phyloP scores from a whole-genome alignment of 805 yeast genomes.

The Sugiyamaella smithiae region DNA sequence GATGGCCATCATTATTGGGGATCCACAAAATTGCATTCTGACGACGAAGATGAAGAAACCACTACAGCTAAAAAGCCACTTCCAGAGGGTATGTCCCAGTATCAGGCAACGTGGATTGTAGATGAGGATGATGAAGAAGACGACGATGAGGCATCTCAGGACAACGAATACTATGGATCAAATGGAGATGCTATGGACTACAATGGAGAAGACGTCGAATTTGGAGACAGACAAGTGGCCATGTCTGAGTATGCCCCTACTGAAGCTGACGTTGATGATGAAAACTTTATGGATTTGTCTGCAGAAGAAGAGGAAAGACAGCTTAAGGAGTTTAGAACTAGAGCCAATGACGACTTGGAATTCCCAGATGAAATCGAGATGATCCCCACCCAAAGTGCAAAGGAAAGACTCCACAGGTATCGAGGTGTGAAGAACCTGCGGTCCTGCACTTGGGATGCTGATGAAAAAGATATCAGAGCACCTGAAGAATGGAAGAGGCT shows the following conservation, averaged over 20 bases:
- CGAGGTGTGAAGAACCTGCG: slow-evolving; percentile 84
- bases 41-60: slow-evolving; percentile 30
- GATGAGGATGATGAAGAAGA: slow-evolving; percentile 45
- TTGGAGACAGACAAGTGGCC: slow-evolving; percentile 17
- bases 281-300: slow-evolving; percentile 66
- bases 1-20: slow-evolving; percentile 54
- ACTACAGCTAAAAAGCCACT: slow-evolving; percentile 37
- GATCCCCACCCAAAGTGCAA: slow-evolving; percentile 69
- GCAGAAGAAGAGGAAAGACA: slow-evolving; percentile 85
- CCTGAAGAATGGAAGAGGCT: slow-evolving; percentile 80
- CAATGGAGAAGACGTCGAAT: slow-evolving; percentile 28
- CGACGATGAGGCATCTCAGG: slow-evolving; percentile 35
- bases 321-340: slow-evolving; percentile 59
- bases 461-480: slow-evolving; percentile 70
- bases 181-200: slow-evolving; percentile 27
- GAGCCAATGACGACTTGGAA: slow-evolving; percentile 80
- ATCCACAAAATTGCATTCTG: slow-evolving; percentile 1
- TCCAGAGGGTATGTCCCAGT: slow-evolving; percentile 73
- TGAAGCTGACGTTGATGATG: slow-evolving; percentile 47
- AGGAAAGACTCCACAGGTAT: slow-evolving; percentile 70
- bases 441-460: slow-evolving; percentile 81
- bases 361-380: slow-evolving; percentile 96
- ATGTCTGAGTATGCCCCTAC: slow-evolving; percentile 39
- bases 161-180: slow-evolving; percentile 22
- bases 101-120: slow-evolving; percentile 70